Conservation (phyloP, 345 rosid species). For the Euphorbia lathyris region DNA sequence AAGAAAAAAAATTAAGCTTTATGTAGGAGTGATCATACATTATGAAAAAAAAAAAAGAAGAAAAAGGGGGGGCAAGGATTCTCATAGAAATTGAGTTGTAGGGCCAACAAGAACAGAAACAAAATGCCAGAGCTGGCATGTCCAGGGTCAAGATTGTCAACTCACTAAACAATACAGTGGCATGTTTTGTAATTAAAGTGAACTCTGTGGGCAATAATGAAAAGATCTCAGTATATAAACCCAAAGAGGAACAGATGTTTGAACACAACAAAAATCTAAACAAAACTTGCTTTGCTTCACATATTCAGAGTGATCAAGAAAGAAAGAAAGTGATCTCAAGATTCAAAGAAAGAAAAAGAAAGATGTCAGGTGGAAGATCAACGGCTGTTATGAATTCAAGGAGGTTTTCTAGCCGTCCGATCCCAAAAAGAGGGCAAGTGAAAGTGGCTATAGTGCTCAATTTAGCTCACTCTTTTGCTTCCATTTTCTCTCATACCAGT, state of each 20-base stretch:
- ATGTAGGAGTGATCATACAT: too few species aligned
- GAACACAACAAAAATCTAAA: neutral
- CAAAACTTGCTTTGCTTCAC: too few species aligned
- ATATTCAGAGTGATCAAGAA: too few species aligned
- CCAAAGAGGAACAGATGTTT: neutral
- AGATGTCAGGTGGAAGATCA: constrained; percentile 40
- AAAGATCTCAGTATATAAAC: neutral
- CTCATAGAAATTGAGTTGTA: neutral
- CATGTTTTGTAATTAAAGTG: neutral
- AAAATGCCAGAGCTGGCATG: neutral
- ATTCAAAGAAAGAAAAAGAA: neutral
- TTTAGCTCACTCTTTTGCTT: constrained; percentile 54
- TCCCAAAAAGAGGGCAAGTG: constrained; percentile 75
- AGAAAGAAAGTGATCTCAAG: neutral
- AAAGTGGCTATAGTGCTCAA: constrained; percentile 61
- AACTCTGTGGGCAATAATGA: neutral
- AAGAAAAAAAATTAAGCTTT: too few species aligned
- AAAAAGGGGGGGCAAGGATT: neutral
- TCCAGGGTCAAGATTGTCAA: constrained; percentile 36
- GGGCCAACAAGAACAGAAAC: neutral
- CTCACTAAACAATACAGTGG: neutral
- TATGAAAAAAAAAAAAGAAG: too few species aligned
- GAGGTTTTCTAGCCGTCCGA: constrained; percentile 43
- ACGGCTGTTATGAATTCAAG: constrained; percentile 27
- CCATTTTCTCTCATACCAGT: constrained; percentile 38